phyloP scores from a whole-genome alignment of 2,329 filamentous ascomycete species.

The Pseudocercospora macadamiae region DNA sequence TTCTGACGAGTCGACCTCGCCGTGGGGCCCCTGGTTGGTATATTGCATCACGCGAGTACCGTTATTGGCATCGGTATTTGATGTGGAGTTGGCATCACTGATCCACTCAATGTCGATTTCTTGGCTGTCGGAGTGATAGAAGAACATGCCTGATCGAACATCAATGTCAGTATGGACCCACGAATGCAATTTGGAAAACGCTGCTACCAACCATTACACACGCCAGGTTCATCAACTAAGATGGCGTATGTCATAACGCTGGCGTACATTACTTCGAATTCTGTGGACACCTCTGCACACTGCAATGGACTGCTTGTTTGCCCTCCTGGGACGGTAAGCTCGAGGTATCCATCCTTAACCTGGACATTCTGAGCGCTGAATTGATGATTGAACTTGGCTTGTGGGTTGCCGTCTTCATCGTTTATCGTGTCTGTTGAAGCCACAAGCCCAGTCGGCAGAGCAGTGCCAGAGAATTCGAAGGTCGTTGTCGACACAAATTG shows the following conservation, averaged over 20 bases:
- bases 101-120: conserved; percentile 31
- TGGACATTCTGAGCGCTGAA: conserved; percentile 8
- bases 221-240: conserved; percentile 18
- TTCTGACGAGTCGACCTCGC: background rate
- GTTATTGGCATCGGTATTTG: conserved; percentile 14
- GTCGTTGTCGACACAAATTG: conserved; percentile 15
- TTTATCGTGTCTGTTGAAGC: background rate
- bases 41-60: conserved; percentile 17
- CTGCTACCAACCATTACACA: conserved; percentile 23
- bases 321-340: conserved; percentile 19
- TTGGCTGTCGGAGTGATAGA: conserved; percentile 25
- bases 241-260: conserved; percentile 23
- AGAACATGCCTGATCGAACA: conserved; percentile 23
- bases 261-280: conserved; percentile 18
- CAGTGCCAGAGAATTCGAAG: conserved; percentile 9
- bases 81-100: conserved; percentile 21
- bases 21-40: conserved; percentile 20
- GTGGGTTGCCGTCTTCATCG: background rate
- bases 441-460: conserved; percentile 11
- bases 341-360: conserved; percentile 17
- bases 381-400: conserved; percentile 3
- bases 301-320: background rate
- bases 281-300: conserved; percentile 18
- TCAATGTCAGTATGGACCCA: no score
- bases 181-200: no score